Base-by-base conservation (phyloP, 345 rosid species). In the Hevea brasiliensis region DNA sequence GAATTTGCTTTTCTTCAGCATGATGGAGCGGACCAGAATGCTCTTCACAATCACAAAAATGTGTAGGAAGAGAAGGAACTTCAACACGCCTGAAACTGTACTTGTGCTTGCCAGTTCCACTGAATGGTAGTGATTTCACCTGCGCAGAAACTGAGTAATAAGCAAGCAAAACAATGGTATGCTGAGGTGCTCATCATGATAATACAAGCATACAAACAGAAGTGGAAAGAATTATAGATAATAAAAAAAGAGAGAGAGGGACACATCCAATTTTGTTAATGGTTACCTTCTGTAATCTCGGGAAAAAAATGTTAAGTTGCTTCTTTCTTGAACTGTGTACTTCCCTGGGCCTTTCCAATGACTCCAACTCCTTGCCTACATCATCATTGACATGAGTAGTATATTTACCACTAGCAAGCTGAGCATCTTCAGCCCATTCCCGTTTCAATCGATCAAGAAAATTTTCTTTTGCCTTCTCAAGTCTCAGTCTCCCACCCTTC, bases 11-110 rank as follows among this genome's bases (percentile, higher is more conserved):
- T 60, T 47, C 80, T 50, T 48, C 61, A 41, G 68, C 76, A 74
- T 80, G 53, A 41, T 74, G 67, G 57, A 68, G 56, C 70, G 79
- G 69, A 59, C 60, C 72, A 60, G 84, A 83, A 72, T 95, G 99
- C 85, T 90, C 94, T 74, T 89, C 96, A 42, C 98, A 92, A 74
- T 91, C 98, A 72, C 99, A 92, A 77, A 95, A 90, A 75, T 78
- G 81, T 55, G 56, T 77, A 23, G 99, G 93, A 51, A 87, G 50
- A 37, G 92, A 62, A 41, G 87, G 85, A 72, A 77, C 83, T 63
- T 79, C 76, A 58, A 89, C 81, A 66, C 88, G 89, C 74, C 90
- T 90, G 79, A 91, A 93, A 65, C 98, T 93, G 84, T 93, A 93
- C 60, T 81, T 92, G 80, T 91, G 98, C 83, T 91, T 95, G 7